These are phyloP conservation scores for Vicia sativa DNA, from an alignment of 306 rosid species.

Conservation along the genomic window DNA sequence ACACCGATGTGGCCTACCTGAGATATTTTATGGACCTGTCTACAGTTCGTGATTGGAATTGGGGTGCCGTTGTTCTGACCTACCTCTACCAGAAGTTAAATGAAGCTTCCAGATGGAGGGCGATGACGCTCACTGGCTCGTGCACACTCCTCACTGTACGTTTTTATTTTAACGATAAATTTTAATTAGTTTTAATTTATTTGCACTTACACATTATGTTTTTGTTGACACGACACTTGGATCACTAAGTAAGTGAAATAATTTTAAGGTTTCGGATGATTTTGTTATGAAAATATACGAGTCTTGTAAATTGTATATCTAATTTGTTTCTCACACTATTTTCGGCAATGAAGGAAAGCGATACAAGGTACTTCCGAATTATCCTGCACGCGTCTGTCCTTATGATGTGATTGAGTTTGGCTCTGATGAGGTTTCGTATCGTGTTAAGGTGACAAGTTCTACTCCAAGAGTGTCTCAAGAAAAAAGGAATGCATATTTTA, in stretches of 20 bases:
- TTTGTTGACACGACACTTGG: slow-evolving; percentile 85
- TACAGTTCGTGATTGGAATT: too few relatives aligned
- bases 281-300: neutral
- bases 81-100: too few relatives aligned
- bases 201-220: too few relatives aligned
- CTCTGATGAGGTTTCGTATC: slow-evolving; percentile 73
- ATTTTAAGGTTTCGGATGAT: neutral
- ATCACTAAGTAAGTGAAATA: slow-evolving; percentile 70
- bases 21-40: too few relatives aligned
- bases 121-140: too few relatives aligned
- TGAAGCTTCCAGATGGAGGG: too few relatives aligned
- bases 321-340: slow-evolving; percentile 10
- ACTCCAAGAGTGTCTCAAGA: slow-evolving; percentile 41
- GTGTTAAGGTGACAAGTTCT: slow-evolving; percentile 70
- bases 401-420: slow-evolving; percentile 77
- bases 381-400: slow-evolving; percentile 66
- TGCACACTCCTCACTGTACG: too few relatives aligned
- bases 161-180: too few relatives aligned
- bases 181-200: too few relatives aligned
- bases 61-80: too few relatives aligned
- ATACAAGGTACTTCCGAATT: slow-evolving; percentile 57
- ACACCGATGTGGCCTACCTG: too few relatives aligned
- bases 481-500: slow-evolving; percentile 43
- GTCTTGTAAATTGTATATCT: neutral
- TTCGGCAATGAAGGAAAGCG: slow-evolving; percentile 77